A percentile compares a stretch with the other conserved stretches of the same genome.
These are phyloP conservation scores for Colletotrichum sp. DNA, from an alignment of 2,329 filamentous ascomycete species.

Conservation along the genomic window DNA sequence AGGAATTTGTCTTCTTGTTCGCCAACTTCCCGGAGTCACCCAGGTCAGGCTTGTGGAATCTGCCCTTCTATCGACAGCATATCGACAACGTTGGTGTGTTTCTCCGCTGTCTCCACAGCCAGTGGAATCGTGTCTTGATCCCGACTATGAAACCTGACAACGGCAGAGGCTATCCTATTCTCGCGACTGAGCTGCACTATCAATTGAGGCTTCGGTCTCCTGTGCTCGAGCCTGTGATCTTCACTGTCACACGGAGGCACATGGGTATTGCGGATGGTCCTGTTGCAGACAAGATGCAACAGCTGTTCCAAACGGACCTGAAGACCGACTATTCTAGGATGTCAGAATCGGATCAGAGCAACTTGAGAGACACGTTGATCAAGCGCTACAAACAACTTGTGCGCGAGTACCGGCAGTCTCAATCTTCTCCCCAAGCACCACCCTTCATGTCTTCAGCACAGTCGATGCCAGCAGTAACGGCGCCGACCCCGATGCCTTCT, in stretches of 20 bases:
- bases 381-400: background rate
- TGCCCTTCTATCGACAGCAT: conserved; percentile 20
- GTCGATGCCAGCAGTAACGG: background rate
- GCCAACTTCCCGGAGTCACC: conserved; percentile 37
- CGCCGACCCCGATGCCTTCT: background rate
- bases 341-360: background rate
- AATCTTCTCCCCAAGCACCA: background rate
- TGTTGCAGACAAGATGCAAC: conserved; percentile 35
- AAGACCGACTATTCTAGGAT: conserved; percentile 22
- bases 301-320: conserved; percentile 7
- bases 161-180: conserved; percentile 52
- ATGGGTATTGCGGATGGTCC: conserved; percentile 42
- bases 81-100: conserved; percentile 45
- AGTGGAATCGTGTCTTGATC: conserved; percentile 41
- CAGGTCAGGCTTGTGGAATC: background rate
- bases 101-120: conserved; percentile 44
- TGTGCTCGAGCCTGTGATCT: conserved; percentile 58
- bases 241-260: conserved; percentile 54
- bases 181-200: conserved; percentile 60
- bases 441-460: background rate
- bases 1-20: conserved; percentile 35
- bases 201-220: conserved; percentile 53
- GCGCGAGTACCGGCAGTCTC: background rate
- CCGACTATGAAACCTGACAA: conserved; percentile 31
- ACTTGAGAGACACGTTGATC: background rate